These are phyloP conservation scores for Bassia scoparia DNA, from an alignment of 148 eudicot species.

Conservation along the genomic window DNA sequence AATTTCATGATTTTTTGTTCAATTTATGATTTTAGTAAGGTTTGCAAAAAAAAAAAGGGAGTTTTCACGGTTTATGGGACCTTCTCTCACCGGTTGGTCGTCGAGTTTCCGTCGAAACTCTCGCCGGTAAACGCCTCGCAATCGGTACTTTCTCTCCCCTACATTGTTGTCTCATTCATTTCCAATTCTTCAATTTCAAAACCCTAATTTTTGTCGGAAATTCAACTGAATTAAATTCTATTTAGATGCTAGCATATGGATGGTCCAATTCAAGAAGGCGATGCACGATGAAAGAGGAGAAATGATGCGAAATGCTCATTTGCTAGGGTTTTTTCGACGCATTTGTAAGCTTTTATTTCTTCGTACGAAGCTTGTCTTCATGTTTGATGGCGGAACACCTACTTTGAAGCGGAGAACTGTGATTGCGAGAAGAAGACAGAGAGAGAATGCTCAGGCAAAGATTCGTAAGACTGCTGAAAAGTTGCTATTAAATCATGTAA, in stretches of 20 bases:
- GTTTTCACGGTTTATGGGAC: conserved; percentile 94
- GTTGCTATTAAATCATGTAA: conserved; percentile 81
- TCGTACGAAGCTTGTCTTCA: conserved; percentile 87
- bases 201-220: conserved; percentile 12
- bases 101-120: conserved; percentile 98
- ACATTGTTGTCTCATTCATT: not conserved
- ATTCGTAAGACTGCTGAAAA: conserved; percentile 92
- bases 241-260: conserved; percentile 97
- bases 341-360: conserved; percentile 90
- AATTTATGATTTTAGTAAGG: too few species aligned
- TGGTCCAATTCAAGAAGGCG: conserved; percentile 96
- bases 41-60: too few species aligned
- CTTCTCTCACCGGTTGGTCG: conserved; percentile 95
- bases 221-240: not conserved
- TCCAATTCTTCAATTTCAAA: conserved; percentile 21
- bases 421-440: conserved; percentile 77
- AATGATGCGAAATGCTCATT: conserved; percentile 88
- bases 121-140: conserved; percentile 85
- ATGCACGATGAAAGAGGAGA: conserved; percentile 97
- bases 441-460: conserved; percentile 91
- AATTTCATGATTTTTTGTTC: too few species aligned
- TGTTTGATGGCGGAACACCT: conserved; percentile 91
- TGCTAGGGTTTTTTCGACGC: conserved; percentile 86
- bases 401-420: conserved; percentile 85
- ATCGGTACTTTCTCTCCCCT: conserved; percentile 73